Conservation (phyloP, 2,329 filamentous ascomycete species). For the Fusarium pseudograminearum region DNA sequence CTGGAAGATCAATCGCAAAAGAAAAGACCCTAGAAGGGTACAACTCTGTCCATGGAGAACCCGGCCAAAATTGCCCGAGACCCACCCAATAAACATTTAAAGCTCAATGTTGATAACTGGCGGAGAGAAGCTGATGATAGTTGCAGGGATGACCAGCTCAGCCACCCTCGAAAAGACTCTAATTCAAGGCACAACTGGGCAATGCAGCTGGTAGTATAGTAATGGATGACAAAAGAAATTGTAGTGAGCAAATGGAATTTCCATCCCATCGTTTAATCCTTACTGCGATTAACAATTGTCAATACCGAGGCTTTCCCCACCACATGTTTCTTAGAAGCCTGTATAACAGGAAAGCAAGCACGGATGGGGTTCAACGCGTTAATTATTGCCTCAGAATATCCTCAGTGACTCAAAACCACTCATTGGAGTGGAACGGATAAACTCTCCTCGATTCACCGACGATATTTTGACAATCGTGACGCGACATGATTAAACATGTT, state of each 20-base stretch:
- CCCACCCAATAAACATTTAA: not conserved
- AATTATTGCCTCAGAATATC: too few relatives aligned
- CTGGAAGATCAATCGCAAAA: not conserved
- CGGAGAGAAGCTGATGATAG: not conserved
- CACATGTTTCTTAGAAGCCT: too few relatives aligned
- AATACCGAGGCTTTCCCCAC: too few relatives aligned
- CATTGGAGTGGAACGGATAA: too few relatives aligned
- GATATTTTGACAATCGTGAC: too few relatives aligned
- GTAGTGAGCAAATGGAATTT: too few relatives aligned
- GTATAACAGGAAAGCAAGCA: too few relatives aligned
- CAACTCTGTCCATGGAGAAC: not conserved
- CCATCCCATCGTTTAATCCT: not conserved
- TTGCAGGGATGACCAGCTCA: not conserved
- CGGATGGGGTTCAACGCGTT: too few relatives aligned
- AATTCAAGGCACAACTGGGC: not conserved
- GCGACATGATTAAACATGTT: fast-evolving
- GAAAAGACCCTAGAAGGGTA: too few relatives aligned
- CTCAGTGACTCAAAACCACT: too few relatives aligned
- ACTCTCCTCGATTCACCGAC: too few relatives aligned
- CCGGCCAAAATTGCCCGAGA: not conserved
- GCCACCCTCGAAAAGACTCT: not conserved
- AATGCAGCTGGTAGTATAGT: not conserved
- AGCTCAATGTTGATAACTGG: not conserved
- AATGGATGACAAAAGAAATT: not conserved
- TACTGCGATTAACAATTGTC: fast-evolving